Base-by-base conservation (phyloP, 2,329 filamentous ascomycete species). In the Raffaelea albimanens region DNA sequence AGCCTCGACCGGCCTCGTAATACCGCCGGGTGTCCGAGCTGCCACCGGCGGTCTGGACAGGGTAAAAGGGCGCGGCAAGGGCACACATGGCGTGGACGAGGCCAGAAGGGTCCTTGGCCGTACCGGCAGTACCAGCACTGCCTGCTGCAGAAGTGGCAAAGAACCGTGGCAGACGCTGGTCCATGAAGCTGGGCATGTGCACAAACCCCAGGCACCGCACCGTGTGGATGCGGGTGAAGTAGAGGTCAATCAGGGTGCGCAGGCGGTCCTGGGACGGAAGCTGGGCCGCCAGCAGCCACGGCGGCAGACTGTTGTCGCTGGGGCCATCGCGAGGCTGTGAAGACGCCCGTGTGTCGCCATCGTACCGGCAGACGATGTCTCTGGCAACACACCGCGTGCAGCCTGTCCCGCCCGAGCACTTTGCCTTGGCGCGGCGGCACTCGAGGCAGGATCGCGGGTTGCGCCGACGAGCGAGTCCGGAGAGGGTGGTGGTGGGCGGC, bases 391-490 rank as follows among this genome's bases (percentile, higher is more conserved):
- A 50, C 19, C 46, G 45, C 5, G 39, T 11, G 43, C 46, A 50
- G 8, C 23, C 9, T 11, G 19, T 14, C 4, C 68, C 64, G 4
- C 61, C 54, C n/a, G 65, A 67, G 56, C 76, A 80, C 4, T 67
- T 63, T 8, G 71, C 64, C 61, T 80, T 80, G 23, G 73, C 67
- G 43, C 71, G 66, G 57, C 74, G 74, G 64, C 76, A 80, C 52
- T 77, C 73, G 72, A 74, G 78, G 57, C 76, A 80, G 47, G 73
- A 77, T 21, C 61, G 64, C 0, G 42, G 40, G 20, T 43, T 44
- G n/a, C 49, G 49, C 9, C 49, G 42, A 5, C 49, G 49, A 39
- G 33, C 43, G 19, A 50, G 43, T 8, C 49, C 49, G 13, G 49
- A 18, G 21, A 25, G 21, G 5, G 13, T 13, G 34, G 13, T 7